phyloP scores from a whole-genome alignment of 768 basidiomycete species.

The Gloeostereum incarnatum region DNA sequence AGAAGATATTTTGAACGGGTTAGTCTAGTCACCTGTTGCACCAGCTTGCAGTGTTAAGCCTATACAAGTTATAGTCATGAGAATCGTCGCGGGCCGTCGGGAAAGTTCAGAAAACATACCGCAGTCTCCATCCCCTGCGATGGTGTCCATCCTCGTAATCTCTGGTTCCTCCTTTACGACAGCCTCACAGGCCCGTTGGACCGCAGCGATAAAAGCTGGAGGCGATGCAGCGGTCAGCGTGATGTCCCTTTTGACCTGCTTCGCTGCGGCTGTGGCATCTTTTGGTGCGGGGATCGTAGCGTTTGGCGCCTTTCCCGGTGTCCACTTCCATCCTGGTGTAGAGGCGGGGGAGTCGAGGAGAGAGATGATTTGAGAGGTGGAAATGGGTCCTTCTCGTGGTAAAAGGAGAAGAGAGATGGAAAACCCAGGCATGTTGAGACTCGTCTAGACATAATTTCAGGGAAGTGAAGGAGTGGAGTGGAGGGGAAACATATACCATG shows the following conservation, averaged over 20 bases:
- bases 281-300: slow-evolving; percentile 9
- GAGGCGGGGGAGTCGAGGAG: slow-evolving; percentile 61
- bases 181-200: slow-evolving; percentile 53
- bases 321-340: slow-evolving; percentile 85
- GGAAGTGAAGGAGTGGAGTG: not conserved
- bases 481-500: slow-evolving; percentile 47
- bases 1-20: not conserved
- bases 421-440: slow-evolving; percentile 90
- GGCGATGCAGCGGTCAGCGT: slow-evolving; percentile 12
- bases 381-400: too few relatives aligned
- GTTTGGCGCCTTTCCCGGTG: slow-evolving; percentile 33
- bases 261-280: slow-evolving; percentile 7
- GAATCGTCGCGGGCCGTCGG: slow-evolving; percentile 17
- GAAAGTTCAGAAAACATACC: slow-evolving; percentile 27
- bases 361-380: too few relatives aligned
- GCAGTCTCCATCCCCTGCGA: slow-evolving; percentile 87
- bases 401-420: slow-evolving; percentile 77
- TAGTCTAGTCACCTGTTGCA: slow-evolving; percentile 43
- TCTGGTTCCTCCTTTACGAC: slow-evolving; percentile 77
- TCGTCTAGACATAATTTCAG: slow-evolving; percentile 41
- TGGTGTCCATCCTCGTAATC: slow-evolving; percentile 84
- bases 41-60: slow-evolving; percentile 39
- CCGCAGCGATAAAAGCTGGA: slow-evolving; percentile 42
- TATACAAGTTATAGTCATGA: not conserved
- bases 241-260: slow-evolving; percentile 4